Base-by-base conservation (phyloP, 129 eudicot species). In the Centaurea solstitialis region DNA sequence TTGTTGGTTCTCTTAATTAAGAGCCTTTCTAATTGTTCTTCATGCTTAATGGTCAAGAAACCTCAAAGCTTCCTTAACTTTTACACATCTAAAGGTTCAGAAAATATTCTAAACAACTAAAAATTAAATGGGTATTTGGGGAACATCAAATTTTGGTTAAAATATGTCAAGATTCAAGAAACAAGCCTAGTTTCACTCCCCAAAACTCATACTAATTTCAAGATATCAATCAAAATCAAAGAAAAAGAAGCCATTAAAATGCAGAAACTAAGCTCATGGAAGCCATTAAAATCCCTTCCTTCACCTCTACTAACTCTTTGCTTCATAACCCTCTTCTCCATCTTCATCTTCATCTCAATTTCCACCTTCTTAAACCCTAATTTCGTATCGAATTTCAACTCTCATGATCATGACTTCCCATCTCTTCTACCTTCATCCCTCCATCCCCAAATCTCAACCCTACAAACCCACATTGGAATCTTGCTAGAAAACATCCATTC, bases 211-310 rank as follows among this genome's bases (percentile, higher is more conserved):
- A 20, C 57, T 62, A 53, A 40, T 26, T 30, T 47, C 62, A 73
- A 20, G 47, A 20, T 6, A 28, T 50, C 68, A 20, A 28, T 50
- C 68, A 20, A 66, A 73, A 65, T 11, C 38, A 73, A 8, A 64
- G 17, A 64, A 26, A 70, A 45, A 11, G n/a, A 18, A 50, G 61
- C 77, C 79, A 70, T 72, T 39, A n/a, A 77, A 64, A 83, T 77
- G 82, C 70, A 43, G 79, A 72, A 83, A 61, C 40, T 50, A 83
- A 72, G 43, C 71, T 61, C 41, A 21, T 43, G 73, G 73, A 76
- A 71, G 73, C n/a, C 86, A 69, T 82, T 70, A 40, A 82, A 77
- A 83, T 83, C 79, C n/a, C 30, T 26, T 76, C 26, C 38, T 37
- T 41, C 33, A 35, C 9, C 37, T 12, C 15, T 37, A 28, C 61